Percentiles rank a stretch among this genome's conserved stretches.
Evolutionary conservation across 176 grass and related monocot species (phyloP).

Genomic region (Carex kokanica): DNA sequence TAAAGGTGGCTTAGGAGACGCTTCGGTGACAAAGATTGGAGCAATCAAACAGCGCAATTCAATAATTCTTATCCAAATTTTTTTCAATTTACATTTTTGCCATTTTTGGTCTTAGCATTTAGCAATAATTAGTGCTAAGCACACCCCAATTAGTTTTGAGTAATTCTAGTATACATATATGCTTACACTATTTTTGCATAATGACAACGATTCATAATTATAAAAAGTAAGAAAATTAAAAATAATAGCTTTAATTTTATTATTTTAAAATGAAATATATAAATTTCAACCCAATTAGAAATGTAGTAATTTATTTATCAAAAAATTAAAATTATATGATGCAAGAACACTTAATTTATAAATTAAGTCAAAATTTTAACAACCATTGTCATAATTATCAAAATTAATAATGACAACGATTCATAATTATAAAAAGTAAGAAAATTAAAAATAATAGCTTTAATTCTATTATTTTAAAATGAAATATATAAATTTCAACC

Average conservation of each 20-base stretch:
- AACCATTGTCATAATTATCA: neutral
- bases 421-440: neutral
- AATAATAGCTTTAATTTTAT: neutral
- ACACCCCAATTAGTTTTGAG: neutral
- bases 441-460: neutral
- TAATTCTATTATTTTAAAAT: neutral
- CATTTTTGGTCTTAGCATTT: neutral
- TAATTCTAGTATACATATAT: neutral
- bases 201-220: neutral
- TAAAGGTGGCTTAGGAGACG: neutral
- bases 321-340: neutral
- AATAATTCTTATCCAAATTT: neutral
- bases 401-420: neutral
- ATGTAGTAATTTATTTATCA: neutral
- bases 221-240: neutral
- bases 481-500: neutral
- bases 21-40: neutral
- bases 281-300: neutral
- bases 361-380: neutral
- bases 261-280: neutral
- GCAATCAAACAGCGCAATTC: conserved; percentile 6
- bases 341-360: neutral
- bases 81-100: neutral
- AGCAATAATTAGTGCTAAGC: neutral
- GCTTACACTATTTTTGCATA: neutral